Conservation (phyloP, 1,284 basidiomycete genomes). For the Ceratobasidium papillatum region DNA sequence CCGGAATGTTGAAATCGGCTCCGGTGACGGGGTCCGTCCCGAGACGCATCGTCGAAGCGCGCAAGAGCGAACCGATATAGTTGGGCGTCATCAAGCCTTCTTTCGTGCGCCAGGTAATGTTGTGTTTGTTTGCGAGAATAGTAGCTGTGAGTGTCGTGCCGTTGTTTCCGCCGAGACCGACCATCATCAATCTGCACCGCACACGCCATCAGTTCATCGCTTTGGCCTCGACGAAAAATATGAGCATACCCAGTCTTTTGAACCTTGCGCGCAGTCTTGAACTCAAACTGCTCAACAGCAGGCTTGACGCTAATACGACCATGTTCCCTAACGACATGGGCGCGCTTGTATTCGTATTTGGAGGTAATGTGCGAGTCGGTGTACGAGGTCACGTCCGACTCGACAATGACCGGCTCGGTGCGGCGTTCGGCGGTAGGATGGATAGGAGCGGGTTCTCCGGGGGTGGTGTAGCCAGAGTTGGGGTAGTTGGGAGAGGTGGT, state of each 20-base stretch:
- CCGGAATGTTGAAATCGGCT: conserved; percentile 92
- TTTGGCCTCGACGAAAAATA: not conserved
- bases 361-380: conserved; percentile 83
- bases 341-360: conserved; percentile 85
- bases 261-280: conserved; percentile 89
- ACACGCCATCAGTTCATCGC: conserved; percentile 38
- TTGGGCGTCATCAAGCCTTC: conserved; percentile 92
- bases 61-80: conserved; percentile 93
- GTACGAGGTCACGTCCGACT: conserved; percentile 84
- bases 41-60: conserved; percentile 93
- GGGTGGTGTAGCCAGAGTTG: conserved; percentile 64
- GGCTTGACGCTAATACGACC: conserved; percentile 79
- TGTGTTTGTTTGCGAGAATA: conserved; percentile 95
- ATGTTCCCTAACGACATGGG: conserved; percentile 70
- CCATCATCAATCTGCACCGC: conserved; percentile 85
- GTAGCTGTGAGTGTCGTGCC: conserved; percentile 95
- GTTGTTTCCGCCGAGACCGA: conserved; percentile 98
- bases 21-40: conserved; percentile 84
- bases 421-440: conserved; percentile 88
- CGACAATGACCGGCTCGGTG: conserved; percentile 80
- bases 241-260: conserved; percentile 86
- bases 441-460: conserved; percentile 62
- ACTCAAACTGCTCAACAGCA: conserved; percentile 82
- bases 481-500: no score
- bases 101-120: conserved; percentile 96